These are phyloP conservation scores for Saccharomycopsis guyanensis DNA, from an alignment of 805 yeast species.

Conservation along the genomic window DNA sequence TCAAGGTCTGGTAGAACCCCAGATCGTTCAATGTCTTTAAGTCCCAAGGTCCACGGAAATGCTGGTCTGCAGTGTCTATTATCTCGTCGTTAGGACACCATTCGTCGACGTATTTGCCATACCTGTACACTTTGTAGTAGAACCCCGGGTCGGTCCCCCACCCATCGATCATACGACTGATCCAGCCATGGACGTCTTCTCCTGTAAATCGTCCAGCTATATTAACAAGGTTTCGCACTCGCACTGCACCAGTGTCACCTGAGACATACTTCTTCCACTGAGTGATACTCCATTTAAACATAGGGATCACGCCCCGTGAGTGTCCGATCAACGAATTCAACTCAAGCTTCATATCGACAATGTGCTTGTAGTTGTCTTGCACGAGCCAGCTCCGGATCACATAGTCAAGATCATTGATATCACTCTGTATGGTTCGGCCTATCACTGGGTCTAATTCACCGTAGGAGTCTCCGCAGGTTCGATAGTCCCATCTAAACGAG, in stretches of 20 bases:
- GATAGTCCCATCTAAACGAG: conserved; percentile 73
- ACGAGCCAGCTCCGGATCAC: conserved; percentile 30
- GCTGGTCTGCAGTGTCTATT: conserved; percentile 37
- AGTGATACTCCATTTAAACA: conserved; percentile 60
- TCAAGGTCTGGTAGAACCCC: conserved; percentile 33
- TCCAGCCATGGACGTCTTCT: conserved; percentile 29
- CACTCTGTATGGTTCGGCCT: conserved; percentile 47
- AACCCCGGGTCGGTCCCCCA: conserved; percentile 26
- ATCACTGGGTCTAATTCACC: conserved; percentile 25
- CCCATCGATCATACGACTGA: conserved; percentile 26
- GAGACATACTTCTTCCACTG: conserved; percentile 30
- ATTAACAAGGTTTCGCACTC: conserved; percentile 60
- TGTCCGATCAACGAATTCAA: conserved; percentile 63
- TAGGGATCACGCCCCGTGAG: conserved; percentile 72
- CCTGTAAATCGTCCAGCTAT: conserved; percentile 65
- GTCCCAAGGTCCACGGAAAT: conserved; percentile 26
- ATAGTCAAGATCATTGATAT: conserved; percentile 56
- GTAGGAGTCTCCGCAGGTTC: conserved; percentile 72
- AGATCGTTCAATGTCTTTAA: conserved; percentile 35
- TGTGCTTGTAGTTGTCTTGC: conserved; percentile 1
- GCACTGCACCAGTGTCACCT: conserved; percentile 26
- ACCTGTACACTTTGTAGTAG: conserved; percentile 33
- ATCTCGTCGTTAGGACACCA: conserved; percentile 40
- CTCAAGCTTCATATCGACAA: conserved; percentile 27
- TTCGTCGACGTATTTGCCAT: conserved; percentile 35